Base-by-base conservation (phyloP, 2,329 filamentous ascomycete genomes). In the Clonostachys rosea region DNA sequence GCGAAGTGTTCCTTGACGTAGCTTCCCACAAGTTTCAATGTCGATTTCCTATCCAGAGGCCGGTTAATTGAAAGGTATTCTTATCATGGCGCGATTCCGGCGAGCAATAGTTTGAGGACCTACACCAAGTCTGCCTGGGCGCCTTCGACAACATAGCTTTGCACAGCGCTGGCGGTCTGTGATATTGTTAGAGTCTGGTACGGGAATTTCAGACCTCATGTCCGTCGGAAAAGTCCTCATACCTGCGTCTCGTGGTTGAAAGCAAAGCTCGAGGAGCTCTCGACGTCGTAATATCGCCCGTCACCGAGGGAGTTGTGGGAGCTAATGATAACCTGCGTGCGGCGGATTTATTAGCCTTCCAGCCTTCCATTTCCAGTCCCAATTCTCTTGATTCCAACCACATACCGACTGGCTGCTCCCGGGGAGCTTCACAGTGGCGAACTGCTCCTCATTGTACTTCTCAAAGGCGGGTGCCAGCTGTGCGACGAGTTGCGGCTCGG, bases 371-470 rank as follows among this genome's bases (percentile, higher is more conserved):
- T 43, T 30, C 39, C 36, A 37, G 36, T 34, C 34, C 30, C n/a
- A 36, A 24, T 14, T 11, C 9, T 10, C 20, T 12, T 10, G 36
- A 18, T 36, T 20, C 30, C n/a, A 42, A 45, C 30, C 34, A 57
- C 65, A 43, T 48, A 73, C 69, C 47, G 62, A 59, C 65, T 90
- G 84, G 66, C 83, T 92, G 63, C 87, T 83, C 33, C 91, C 91
- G 0, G 92, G 92, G 47, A 99, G 81, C 76, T 95, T 96, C 52
- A 89, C 86, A 14, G 91, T 91, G 43, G 84, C 73, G 66, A 96
- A 87, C 69, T 99, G 94, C 68, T 91, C 87, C 70, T 99, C 92
- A 60, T 97, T 96, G 79, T 99, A 97, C 69, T 87, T 90, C 69
- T 91, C 78, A 65, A 96, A 95, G 1, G 94, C 91, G 1, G 91